These are phyloP conservation scores for Corchorus olitorius DNA, from an alignment of 345 rosid species.

Conservation along the genomic window DNA sequence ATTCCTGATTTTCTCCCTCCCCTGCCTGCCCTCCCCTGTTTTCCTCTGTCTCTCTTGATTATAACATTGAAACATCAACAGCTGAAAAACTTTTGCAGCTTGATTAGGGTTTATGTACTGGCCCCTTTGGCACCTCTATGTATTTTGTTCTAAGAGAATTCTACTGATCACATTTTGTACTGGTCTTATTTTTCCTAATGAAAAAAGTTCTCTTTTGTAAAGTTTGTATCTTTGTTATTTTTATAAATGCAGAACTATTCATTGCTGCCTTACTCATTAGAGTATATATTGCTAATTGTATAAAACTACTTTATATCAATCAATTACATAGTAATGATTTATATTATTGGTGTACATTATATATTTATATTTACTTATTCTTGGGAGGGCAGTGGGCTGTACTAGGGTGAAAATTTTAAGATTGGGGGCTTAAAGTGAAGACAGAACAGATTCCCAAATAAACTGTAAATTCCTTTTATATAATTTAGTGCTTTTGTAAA, in stretches of 20 bases:
- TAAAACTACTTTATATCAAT: neutral
- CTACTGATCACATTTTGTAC: slow-evolving; percentile 16
- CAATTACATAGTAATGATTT: neutral
- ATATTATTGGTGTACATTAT: too few relatives aligned
- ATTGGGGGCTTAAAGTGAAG: neutral
- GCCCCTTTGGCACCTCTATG: neutral
- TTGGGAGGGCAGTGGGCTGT: neutral
- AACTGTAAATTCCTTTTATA: neutral
- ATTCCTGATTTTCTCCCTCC: neutral
- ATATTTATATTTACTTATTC: too few relatives aligned
- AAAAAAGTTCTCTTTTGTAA: neutral
- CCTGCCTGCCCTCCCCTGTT: neutral
- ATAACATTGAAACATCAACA: too few relatives aligned
- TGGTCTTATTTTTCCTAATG: slow-evolving; percentile 16
- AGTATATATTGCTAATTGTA: neutral
- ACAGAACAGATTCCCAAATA: neutral
- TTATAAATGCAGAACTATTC: neutral
- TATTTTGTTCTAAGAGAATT: neutral
- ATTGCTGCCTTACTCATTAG: neutral
- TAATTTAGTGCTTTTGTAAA: neutral
- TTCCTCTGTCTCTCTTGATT: neutral
- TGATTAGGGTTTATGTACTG: neutral
- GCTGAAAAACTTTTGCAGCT: neutral
- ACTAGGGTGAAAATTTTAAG: neutral
- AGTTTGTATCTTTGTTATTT: slow-evolving; percentile 4